Evolutionary conservation across 768 basidiomycete genomes (phyloP).

Genomic region (Rhizopogon salebrosus): DNA sequence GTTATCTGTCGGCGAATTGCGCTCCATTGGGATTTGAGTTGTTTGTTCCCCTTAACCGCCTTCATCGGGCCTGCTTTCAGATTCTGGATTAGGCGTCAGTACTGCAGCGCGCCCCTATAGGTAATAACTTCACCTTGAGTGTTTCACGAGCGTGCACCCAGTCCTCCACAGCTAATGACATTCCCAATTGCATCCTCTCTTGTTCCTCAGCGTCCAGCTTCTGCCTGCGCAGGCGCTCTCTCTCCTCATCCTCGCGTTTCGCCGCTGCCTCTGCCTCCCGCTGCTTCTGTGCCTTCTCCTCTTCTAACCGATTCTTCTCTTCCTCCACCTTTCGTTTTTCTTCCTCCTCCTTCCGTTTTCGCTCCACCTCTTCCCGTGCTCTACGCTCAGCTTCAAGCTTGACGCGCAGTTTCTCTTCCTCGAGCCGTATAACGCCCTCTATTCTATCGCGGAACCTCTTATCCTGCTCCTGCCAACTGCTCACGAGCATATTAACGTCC

Average conservation of each 20-base stretch:
- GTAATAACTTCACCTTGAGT: conserved; percentile 42
- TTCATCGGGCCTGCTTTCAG: conserved; percentile 65
- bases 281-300: conserved; percentile 36
- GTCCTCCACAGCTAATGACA: conserved; percentile 56
- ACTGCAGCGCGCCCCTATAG: conserved; percentile 11
- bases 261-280: conserved; percentile 26
- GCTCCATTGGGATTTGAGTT: conserved; percentile 57
- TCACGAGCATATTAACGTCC: conserved; percentile 40
- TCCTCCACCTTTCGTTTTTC: conserved; percentile 38
- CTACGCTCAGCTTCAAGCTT: conserved; percentile 54
- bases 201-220: conserved; percentile 33
- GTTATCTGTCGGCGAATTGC: conserved; percentile 72
- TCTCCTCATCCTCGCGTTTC: conserved; percentile 28
- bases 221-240: conserved; percentile 30
- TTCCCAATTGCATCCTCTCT: conserved; percentile 39
- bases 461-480: conserved; percentile 42
- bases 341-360: conserved; percentile 43
- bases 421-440: conserved; percentile 54
- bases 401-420: conserved; percentile 54
- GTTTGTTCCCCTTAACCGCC: conserved; percentile 53
- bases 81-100: conserved; percentile 32
- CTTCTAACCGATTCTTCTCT: conserved; percentile 35
- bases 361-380: conserved; percentile 43
- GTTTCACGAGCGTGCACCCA: conserved; percentile 54
- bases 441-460: conserved; percentile 49